phyloP scores from a whole-genome alignment of 2,329 filamentous ascomycete species.

The Clarireedia sp. region DNA sequence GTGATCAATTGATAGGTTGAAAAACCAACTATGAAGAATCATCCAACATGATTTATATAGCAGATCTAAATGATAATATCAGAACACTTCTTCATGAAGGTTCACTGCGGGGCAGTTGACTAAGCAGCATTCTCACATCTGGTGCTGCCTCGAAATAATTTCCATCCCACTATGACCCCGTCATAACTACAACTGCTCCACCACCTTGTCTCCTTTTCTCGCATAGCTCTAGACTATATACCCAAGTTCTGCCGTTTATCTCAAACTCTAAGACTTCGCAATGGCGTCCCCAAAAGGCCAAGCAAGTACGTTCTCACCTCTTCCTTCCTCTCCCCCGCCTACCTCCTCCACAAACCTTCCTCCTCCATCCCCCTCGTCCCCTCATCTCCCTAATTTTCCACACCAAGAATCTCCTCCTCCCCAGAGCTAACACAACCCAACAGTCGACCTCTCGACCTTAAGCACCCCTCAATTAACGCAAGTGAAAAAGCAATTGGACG shows the following conservation, averaged over 20 bases:
- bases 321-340: too few relatives aligned
- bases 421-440: not conserved
- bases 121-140: not conserved
- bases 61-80: not conserved
- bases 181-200: not conserved
- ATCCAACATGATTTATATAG: too few relatives aligned
- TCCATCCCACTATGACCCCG: not conserved
- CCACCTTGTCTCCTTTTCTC: not conserved
- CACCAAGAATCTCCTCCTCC: not conserved
- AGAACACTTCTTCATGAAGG: not conserved
- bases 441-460: conserved; percentile 67
- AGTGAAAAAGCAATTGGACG: conserved; percentile 92
- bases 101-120: not conserved
- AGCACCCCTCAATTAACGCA: conserved; percentile 77
- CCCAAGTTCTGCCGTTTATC: too few relatives aligned
- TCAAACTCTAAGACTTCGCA: too few relatives aligned
- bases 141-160: not conserved
- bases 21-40: too few relatives aligned
- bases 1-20: too few relatives aligned
- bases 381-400: not conserved
- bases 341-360: too few relatives aligned
- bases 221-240: not conserved
- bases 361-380: too few relatives aligned
- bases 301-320: too few relatives aligned
- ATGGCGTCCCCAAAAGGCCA: too few relatives aligned